Base-by-base conservation (phyloP, 2,329 filamentous ascomycete genomes). In the Aureobasidium mangrovei region DNA sequence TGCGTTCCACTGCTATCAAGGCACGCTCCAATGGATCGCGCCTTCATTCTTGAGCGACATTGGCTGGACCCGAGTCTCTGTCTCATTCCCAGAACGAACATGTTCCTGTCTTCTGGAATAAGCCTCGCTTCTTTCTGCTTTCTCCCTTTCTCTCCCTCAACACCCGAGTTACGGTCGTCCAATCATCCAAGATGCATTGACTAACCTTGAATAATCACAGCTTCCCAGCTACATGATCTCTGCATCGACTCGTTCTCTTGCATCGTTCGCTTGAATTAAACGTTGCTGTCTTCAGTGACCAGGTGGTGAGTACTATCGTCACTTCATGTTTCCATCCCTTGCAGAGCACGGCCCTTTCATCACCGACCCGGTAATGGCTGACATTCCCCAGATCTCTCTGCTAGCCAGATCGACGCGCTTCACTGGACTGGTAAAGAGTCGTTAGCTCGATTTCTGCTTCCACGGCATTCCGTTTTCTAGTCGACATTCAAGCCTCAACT, bases 361-460 rank as follows among this genome's bases (percentile, higher is more conserved):
- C 47, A 55, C 61, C n/a, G 46, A 61, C 63, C 51, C 63, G 64
- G 66, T 61, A 62, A 64, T 65, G 66, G 64, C 67, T 64, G 64
- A 68, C 70, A 74, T 74, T 73, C 65, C 69, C 66, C 66, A 70
- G 63, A 66, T 63, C 64, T 60, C 69, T 62, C 67, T 69, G 69
- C 66, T 57, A 60, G 59, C 61, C 58, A 64, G 62, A 64, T 62
- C 58, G 52, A 42, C 45, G 31, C 46, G 40, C 39, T 44, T 28
- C 51, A 61, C 56, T 60, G 60, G 58, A 64, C 64, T 59, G 63
- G 65, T 74, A 18, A 67, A 73, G 74, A 77, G 72, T 72, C 74
- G 74, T 77, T 77, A 75, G 71, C 69, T 77, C 74, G 74, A 74
- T 72, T 69, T 77, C 72, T 76, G 69, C 73, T 68, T 64, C 61